phyloP scores from a whole-genome alignment of 2,329 filamentous ascomycete genomes.

The Ilyonectria destructans region DNA sequence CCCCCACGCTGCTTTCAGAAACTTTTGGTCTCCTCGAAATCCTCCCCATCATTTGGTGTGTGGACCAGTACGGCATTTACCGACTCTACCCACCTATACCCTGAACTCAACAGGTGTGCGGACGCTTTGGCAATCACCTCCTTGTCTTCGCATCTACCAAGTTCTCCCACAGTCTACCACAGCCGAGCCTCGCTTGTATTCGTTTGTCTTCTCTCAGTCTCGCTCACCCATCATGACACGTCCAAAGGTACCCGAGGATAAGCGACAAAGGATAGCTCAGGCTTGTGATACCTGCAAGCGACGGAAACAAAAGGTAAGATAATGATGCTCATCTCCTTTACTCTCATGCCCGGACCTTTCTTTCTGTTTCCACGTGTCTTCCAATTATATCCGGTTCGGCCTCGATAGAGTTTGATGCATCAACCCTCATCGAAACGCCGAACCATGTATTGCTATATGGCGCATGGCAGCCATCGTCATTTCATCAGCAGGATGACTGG shows the following conservation, averaged over 20 bases:
- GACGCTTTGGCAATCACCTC: not conserved
- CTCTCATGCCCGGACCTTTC: too few relatives aligned
- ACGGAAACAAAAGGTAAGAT: slow-evolving; percentile 77
- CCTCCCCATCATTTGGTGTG: not conserved
- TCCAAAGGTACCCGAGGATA: slow-evolving; percentile 71
- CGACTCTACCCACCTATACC: not conserved
- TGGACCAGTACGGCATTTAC: not conserved
- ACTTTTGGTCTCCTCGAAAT: not conserved
- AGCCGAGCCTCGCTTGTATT: not conserved
- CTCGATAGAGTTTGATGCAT: too few relatives aligned
- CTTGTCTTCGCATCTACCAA: not conserved
- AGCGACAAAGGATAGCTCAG: slow-evolving; percentile 75
- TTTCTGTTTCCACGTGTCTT: not conserved
- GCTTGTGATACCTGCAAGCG: slow-evolving; percentile 78
- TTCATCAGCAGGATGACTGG: too few relatives aligned
- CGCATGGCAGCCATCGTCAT: too few relatives aligned
- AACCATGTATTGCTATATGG: too few relatives aligned
- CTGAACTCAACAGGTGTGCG: not conserved
- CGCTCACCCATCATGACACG: slow-evolving; percentile 62
- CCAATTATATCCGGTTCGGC: not conserved
- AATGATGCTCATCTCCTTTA: not conserved
- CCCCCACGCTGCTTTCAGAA: not conserved
- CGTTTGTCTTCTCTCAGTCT: not conserved
- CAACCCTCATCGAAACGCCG: too few relatives aligned
- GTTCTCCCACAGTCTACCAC: not conserved